These are phyloP conservation scores for Pichia sp. DNA, from an alignment of 1,139 yeast species.

Conservation along the genomic window DNA sequence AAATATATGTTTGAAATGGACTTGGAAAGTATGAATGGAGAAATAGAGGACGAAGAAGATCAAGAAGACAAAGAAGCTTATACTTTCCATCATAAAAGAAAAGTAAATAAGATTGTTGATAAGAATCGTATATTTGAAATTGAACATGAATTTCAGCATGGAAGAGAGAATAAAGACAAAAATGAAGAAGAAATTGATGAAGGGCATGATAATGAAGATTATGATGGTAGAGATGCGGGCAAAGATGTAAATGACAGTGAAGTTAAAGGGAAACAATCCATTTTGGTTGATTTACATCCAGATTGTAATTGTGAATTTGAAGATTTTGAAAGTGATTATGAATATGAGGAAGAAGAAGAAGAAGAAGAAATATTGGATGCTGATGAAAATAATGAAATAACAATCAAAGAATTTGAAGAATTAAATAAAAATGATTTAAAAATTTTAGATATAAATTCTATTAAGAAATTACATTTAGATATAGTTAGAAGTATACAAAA, in stretches of 20 bases:
- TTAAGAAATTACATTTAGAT: conserved; percentile 7
- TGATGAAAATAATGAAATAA: conserved; percentile 1
- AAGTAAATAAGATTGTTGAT: conserved; percentile 12
- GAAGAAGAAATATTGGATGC: conserved; percentile 4
- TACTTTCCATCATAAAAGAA: conserved; percentile 10
- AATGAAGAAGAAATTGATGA: background rate
- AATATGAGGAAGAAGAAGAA: conserved; percentile 3
- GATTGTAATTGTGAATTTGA: conserved; percentile 25
- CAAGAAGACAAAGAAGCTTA: conserved; percentile 1
- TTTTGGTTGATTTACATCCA: conserved; percentile 24
- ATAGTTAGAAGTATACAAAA: conserved; percentile 7
- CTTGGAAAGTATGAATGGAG: conserved; percentile 30
- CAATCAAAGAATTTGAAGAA: background rate
- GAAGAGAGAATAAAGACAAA: no score
- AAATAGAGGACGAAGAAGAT: conserved; percentile 26
- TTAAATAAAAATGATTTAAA: conserved; percentile 1
- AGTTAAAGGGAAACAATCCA: conserved; percentile 9
- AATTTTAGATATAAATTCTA: conserved; percentile 1
- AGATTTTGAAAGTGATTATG: conserved; percentile 19
- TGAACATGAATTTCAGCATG: conserved; percentile 2
- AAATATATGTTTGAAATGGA: conserved; percentile 65
- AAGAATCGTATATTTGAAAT: conserved; percentile 8
- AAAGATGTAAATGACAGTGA: conserved; percentile 12
- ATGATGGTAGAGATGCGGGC: background rate
- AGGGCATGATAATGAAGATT: background rate